Evolutionary conservation across 805 yeast genomes (phyloP).

Genomic region (Barnettozyma californica): DNA sequence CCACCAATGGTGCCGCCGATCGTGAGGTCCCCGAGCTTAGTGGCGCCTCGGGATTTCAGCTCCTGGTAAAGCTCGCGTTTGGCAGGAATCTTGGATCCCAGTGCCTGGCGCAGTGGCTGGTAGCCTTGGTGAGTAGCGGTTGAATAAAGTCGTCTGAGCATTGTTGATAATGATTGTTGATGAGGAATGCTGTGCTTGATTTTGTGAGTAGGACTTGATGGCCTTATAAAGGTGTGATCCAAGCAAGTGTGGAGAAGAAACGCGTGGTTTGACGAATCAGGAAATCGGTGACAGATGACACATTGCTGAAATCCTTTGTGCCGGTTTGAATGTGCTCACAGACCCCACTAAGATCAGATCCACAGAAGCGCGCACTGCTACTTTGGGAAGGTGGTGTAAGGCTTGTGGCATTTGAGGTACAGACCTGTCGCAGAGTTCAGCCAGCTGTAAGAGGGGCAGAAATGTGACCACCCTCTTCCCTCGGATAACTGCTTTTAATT

Average conservation of each 20-base stretch:
- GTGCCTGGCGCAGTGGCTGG: neutral
- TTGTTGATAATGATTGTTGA: neutral
- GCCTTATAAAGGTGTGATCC: neutral
- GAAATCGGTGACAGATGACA: constrained; percentile 1
- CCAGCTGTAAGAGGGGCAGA: neutral
- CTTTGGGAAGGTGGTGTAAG: neutral
- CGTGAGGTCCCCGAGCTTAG: constrained; percentile 40
- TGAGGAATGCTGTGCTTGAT: too few species aligned
- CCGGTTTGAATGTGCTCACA: neutral
- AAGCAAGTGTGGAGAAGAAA: neutral
- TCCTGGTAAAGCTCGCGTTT: constrained; percentile 34
- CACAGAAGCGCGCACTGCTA: neutral
- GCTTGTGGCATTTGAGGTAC: neutral
- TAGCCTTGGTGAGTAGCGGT: constrained; percentile 14
- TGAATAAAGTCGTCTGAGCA: constrained; percentile 13
- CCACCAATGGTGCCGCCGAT: constrained; percentile 55
- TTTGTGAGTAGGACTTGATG: neutral
- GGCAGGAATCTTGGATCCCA: constrained; percentile 32
- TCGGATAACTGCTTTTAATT: neutral
- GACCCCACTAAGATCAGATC: neutral
- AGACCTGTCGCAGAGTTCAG: too few species aligned
- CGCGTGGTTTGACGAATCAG: constrained; percentile 1
- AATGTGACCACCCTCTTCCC: neutral
- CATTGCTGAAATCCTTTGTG: constrained; percentile 1
- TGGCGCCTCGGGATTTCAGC: constrained; percentile 34